Conservation (phyloP, 345 rosid species). For the Ricinus communis region DNA sequence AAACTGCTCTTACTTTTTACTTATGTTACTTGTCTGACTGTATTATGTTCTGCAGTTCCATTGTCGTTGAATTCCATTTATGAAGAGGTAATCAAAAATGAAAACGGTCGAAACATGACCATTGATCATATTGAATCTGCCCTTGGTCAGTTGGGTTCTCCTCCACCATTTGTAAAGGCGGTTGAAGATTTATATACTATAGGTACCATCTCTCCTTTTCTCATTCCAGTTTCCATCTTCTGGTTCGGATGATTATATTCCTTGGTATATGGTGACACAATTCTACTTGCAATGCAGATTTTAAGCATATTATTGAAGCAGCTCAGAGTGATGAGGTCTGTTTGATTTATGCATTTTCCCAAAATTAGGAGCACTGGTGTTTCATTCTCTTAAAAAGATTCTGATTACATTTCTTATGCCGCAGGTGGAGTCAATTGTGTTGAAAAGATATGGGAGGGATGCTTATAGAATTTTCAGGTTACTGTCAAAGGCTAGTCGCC, state of each 20-base stretch:
- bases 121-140: constrained; percentile 64
- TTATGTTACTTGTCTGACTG: constrained; percentile 13
- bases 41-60: constrained; percentile 51
- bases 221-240: constrained; percentile 1
- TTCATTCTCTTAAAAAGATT: constrained; percentile 6
- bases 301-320: constrained; percentile 55
- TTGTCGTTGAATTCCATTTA: constrained; percentile 63
- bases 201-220: constrained; percentile 41
- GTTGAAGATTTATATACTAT: constrained; percentile 47
- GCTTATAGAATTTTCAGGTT: constrained; percentile 75
- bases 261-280: background rate
- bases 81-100: constrained; percentile 78
- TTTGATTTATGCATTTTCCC: constrained; percentile 6
- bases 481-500: constrained; percentile 45
- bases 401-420: constrained; percentile 15
- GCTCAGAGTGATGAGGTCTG: constrained; percentile 83
- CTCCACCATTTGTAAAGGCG: constrained; percentile 45
- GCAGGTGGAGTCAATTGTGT: constrained; percentile 71
- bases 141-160: constrained; percentile 56
- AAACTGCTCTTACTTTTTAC: constrained; percentile 9
- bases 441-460: constrained; percentile 67
- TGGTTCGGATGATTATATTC: background rate
- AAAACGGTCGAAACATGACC: constrained; percentile 69
- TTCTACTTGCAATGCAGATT: constrained; percentile 47
- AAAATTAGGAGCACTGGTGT: constrained; percentile 1